Evolutionary conservation across 139 green algal species (phyloP).

Genomic region (Ettlia oleoabundans): DNA sequence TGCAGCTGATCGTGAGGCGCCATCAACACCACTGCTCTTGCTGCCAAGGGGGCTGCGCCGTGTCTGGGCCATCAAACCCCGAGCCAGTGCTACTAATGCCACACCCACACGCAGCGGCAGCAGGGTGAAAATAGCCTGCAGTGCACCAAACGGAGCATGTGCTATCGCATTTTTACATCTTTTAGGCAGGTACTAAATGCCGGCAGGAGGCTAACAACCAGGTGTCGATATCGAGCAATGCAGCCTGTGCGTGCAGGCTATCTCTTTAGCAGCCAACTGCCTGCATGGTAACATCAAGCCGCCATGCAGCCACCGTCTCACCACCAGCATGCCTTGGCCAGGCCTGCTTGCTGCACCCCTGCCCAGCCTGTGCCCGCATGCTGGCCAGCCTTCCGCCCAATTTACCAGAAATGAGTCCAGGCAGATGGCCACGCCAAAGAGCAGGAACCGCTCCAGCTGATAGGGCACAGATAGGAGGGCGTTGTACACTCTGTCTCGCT

Average conservation of each 20-base stretch:
- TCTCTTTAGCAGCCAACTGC: too few species aligned
- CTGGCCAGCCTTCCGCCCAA: background rate
- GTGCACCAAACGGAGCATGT: background rate
- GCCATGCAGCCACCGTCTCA: too few species aligned
- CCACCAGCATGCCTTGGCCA: background rate
- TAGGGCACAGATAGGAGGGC: slow-evolving; percentile 86
- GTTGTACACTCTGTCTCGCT: slow-evolving; percentile 88
- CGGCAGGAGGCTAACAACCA: too few species aligned
- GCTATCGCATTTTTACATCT: too few species aligned
- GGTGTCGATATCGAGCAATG: too few species aligned
- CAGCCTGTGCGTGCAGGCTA: too few species aligned
- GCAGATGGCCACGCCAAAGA: slow-evolving; percentile 76
- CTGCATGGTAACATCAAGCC: too few species aligned
- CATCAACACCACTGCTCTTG: background rate
- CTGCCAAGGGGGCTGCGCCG: background rate
- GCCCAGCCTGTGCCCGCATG: too few species aligned
- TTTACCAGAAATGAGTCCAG: slow-evolving; percentile 82
- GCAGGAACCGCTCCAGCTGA: slow-evolving; percentile 88
- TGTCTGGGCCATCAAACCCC: background rate
- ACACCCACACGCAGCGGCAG: slow-evolving; percentile 68
- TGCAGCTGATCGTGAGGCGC: background rate
- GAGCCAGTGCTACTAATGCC: slow-evolving; percentile 30
- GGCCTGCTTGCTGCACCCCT: background rate
- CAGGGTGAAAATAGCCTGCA: slow-evolving; percentile 78
- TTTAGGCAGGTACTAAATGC: too few species aligned